Percentiles rank a stretch among this genome's conserved stretches.
Evolutionary conservation across 73 alveolate genomes (phyloP).

Genomic region (Tetrahymena elliotti): DNA sequence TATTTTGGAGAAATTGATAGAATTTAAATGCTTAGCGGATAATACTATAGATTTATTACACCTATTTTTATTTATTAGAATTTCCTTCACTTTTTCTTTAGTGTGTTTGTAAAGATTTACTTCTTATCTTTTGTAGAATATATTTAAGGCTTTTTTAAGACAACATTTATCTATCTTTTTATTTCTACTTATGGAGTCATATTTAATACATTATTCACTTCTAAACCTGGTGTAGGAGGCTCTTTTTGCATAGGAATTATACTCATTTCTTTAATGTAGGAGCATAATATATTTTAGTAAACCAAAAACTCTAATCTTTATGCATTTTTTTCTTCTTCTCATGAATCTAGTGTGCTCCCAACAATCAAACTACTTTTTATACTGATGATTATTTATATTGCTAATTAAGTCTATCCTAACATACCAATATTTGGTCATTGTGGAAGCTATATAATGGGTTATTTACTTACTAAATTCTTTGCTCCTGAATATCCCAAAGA

Average conservation of each 20-base stretch:
- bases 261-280: background rate
- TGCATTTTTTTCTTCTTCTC: background rate
- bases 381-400: background rate
- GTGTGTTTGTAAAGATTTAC: background rate
- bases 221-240: background rate
- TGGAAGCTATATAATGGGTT: background rate
- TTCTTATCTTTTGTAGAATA: background rate
- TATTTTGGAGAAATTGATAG: background rate
- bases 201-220: background rate
- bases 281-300: background rate
- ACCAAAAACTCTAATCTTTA: background rate
- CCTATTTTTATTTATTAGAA: background rate
- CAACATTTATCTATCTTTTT: background rate
- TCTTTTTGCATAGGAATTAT: background rate
- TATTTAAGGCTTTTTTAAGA: background rate
- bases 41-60: background rate
- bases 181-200: background rate
- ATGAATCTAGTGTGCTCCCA: background rate
- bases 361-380: background rate
- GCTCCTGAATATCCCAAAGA: background rate
- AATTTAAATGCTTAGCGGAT: background rate
- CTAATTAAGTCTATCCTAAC: background rate
- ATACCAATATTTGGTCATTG: background rate
- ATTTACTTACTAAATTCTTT: background rate
- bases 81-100: background rate